Evolutionary conservation across 345 rosid species (phyloP).

Genomic region (Heritiera fomes): DNA sequence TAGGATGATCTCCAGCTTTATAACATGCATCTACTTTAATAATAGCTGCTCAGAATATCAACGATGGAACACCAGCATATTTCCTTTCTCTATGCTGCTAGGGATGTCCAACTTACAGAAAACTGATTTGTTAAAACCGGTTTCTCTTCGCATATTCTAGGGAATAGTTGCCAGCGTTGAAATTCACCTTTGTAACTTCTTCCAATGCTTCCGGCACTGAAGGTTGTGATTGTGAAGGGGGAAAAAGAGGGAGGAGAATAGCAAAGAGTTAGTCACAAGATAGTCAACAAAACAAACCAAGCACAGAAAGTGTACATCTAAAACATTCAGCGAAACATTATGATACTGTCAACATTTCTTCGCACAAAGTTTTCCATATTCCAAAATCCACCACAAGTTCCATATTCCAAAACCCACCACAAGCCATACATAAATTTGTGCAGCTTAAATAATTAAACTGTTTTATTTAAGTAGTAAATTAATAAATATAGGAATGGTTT

Average conservation of each 20-base stretch:
- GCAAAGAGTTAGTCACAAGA: constrained; percentile 3
- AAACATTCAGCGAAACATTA: not conserved
- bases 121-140: constrained; percentile 88
- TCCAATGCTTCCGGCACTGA: constrained; percentile 88
- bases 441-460: not conserved
- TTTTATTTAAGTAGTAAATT: not conserved
- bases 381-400: not conserved
- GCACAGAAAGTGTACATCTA: not conserved
- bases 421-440: not conserved
- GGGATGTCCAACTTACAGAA: constrained; percentile 67
- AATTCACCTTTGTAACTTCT: constrained; percentile 91
- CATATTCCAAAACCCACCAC: not conserved
- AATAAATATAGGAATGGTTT: not conserved
- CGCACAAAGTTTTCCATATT: not conserved
- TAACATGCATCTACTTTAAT: not conserved
- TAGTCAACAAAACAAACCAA: not conserved
- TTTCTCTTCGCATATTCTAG: constrained; percentile 68
- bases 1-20: not conserved
- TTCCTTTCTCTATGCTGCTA: not conserved
- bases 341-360: not conserved
- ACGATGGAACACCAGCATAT: not conserved
- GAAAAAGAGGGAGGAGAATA: not conserved
- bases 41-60: not conserved
- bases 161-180: constrained; percentile 80
- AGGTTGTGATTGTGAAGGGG: constrained; percentile 1